A percentile compares a stretch with the other conserved stretches of the same genome.
phyloP scores from a whole-genome alignment of 148 eudicot species.

The Polygonum maritimum region DNA sequence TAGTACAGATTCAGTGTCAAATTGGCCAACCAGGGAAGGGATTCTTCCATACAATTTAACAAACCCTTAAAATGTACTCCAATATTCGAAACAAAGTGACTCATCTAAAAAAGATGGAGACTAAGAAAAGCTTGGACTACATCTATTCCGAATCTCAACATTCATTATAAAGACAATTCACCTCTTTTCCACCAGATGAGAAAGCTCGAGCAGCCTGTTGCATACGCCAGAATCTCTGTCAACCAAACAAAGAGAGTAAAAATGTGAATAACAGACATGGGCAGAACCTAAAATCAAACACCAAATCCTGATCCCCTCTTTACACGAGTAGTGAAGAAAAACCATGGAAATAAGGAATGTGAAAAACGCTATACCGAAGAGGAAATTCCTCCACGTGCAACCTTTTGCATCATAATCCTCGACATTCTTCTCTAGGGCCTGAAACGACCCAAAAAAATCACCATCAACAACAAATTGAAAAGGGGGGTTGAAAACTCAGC shows the following conservation, averaged over 20 bases:
- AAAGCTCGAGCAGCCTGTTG: constrained; percentile 9
- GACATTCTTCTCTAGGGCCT: background rate
- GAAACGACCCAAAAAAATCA: background rate
- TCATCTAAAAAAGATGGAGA: background rate
- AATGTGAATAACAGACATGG: background rate
- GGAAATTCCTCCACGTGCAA: constrained; percentile 6
- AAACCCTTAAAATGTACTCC: background rate
- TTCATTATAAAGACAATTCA: background rate
- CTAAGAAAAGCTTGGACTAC: background rate
- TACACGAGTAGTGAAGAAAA: background rate
- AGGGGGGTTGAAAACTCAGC: background rate
- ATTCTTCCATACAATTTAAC: too few relatives aligned
- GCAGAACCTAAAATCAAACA: background rate
- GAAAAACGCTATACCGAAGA: background rate
- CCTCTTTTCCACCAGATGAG: constrained; percentile 4
- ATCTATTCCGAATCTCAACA: background rate
- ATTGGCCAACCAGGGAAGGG: too few relatives aligned
- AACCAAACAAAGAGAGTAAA: background rate
- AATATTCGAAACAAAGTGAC: background rate
- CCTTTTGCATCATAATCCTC: constrained; percentile 7
- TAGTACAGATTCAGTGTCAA: too few relatives aligned
- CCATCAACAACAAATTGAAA: background rate
- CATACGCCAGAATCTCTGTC: constrained; percentile 5
- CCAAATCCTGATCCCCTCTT: background rate
- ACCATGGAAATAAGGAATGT: background rate